Conservation (phyloP, 1,139 yeast species). For the Casaregolazyma suthepensis region DNA sequence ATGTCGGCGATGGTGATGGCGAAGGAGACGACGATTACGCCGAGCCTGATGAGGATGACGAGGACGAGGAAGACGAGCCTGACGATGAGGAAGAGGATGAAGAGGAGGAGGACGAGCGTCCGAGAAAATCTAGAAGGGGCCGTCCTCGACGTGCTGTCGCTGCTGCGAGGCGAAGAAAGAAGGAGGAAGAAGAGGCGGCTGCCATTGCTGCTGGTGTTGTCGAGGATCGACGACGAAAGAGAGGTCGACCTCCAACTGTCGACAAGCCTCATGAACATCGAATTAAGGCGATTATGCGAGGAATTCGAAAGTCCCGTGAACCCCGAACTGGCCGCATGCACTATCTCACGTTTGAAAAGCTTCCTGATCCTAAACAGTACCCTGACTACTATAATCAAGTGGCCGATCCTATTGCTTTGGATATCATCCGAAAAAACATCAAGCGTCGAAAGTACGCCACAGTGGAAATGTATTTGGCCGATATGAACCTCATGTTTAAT, state of each 20-base stretch:
- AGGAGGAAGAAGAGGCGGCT: slow-evolving; percentile 23
- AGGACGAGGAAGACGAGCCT: slow-evolving; percentile 26
- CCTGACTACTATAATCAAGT: slow-evolving; percentile 65
- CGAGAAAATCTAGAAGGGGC: slow-evolving; percentile 21
- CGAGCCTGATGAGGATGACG: slow-evolving; percentile 22
- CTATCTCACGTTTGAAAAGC: slow-evolving; percentile 64
- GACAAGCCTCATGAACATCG: slow-evolving; percentile 92
- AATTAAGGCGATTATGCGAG: slow-evolving; percentile 78
- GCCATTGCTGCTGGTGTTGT: slow-evolving; percentile 16
- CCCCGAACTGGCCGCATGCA: slow-evolving; percentile 45
- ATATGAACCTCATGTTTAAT: slow-evolving; percentile 66
- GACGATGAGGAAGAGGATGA: slow-evolving; percentile 38
- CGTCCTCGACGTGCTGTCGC: slow-evolving; percentile 23
- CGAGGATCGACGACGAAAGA: slow-evolving; percentile 58
- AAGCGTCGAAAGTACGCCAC: slow-evolving; percentile 76
- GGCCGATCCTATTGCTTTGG: slow-evolving; percentile 69
- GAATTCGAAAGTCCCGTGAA: slow-evolving; percentile 66
- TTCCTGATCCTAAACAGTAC: slow-evolving; percentile 65
- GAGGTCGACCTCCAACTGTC: slow-evolving; percentile 95
- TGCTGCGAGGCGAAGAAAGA: slow-evolving; percentile 22
- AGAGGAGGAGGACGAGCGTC: slow-evolving; percentile 33
- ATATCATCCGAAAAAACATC: slow-evolving; percentile 74
- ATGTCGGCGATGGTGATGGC: slow-evolving; percentile 26
- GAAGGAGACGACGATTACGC: slow-evolving; percentile 26
- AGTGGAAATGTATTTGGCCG: slow-evolving; percentile 71